Evolutionary conservation across 768 basidiomycete genomes (phyloP), one percentile per base, ranked within the genome.

Genomic region (Pholiota microspora): DNA sequence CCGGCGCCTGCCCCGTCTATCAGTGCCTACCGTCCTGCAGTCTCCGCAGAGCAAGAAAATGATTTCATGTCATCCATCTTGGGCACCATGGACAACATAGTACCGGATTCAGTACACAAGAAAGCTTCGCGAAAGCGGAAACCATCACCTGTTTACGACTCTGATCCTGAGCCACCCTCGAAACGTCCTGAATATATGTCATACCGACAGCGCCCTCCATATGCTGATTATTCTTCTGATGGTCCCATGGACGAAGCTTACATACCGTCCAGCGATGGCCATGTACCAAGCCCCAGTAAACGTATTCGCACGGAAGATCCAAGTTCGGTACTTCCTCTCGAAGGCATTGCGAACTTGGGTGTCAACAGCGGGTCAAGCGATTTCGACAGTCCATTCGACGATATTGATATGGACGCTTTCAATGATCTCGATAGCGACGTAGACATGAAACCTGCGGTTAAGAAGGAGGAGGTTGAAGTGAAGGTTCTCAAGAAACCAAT

Each of bases 11-110:
- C 79, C 10, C 82, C 85, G 1, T 81, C 85, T 9, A 87, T 92
- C 57, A 86, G 77, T 68, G 89, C 87, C 12, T 98, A 98, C 67
- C 81, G 92, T 27, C 86, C 89, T 1, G 76, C 76, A 0, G 81
- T 87, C 10, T 86, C 89, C 7, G 85, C 78, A 10, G 88, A 86
- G 49, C 83, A 94, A 62, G 97, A 98, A 67, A 77, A 82, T 34
- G 93, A 96, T 60, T 93, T 99, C 60, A 89, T 99, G 92, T 82
- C 84, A 0, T 81, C 80, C 32, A 71, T 99, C 0, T 73, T 99
- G 8, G 88, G 85, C 7, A 80, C 74, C 18, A 81, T 96, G 68
- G 91, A 92, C 56, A 69, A 72, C 4, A 63, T 72, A 7, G 69
- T 69, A 13, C 56, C 64, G 1, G 60, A 62, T 31, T 52, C 62